A percentile compares a stretch with the other conserved stretches of the same genome.
Evolutionary conservation across 495 filamentous ascomycete species (phyloP).

Genomic region (Neurospora sp.): DNA sequence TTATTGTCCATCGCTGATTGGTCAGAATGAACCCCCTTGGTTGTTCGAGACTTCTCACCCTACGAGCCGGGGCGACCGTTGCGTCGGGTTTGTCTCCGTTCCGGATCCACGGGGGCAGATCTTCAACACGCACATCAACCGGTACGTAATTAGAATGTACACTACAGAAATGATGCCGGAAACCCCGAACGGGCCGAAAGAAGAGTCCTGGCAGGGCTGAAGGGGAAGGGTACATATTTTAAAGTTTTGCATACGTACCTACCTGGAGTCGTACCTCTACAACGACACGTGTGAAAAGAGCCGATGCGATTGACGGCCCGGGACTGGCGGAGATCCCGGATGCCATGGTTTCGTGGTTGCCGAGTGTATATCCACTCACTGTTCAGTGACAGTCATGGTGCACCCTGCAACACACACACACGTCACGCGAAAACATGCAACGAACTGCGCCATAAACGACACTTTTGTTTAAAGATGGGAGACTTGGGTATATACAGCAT

Average conservation of each 20-base stretch:
- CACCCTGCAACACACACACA: background rate
- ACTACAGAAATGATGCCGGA: background rate
- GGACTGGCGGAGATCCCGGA: background rate
- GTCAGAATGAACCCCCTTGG: background rate
- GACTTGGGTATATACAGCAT: background rate
- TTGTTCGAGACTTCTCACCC: background rate
- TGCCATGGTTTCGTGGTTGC: background rate
- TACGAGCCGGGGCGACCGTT: background rate
- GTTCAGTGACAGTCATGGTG: background rate
- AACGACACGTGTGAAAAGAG: background rate
- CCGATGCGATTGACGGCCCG: background rate
- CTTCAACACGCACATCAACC: background rate
- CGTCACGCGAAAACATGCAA: background rate
- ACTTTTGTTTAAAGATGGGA: background rate
- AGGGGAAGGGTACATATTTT: background rate
- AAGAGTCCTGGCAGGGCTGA: background rate
- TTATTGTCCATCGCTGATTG: background rate
- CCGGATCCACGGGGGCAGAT: background rate
- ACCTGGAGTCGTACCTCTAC: background rate
- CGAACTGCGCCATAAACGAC: background rate
- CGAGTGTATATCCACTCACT: background rate
- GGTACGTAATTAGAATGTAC: background rate
- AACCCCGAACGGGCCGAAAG: background rate
- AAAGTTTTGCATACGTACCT: background rate
- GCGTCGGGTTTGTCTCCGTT: background rate